Evolutionary conservation across 768 basidiomycete species (phyloP), one percentile per base, ranked within the genome.

Genomic region (Neoboletus magnificus): DNA sequence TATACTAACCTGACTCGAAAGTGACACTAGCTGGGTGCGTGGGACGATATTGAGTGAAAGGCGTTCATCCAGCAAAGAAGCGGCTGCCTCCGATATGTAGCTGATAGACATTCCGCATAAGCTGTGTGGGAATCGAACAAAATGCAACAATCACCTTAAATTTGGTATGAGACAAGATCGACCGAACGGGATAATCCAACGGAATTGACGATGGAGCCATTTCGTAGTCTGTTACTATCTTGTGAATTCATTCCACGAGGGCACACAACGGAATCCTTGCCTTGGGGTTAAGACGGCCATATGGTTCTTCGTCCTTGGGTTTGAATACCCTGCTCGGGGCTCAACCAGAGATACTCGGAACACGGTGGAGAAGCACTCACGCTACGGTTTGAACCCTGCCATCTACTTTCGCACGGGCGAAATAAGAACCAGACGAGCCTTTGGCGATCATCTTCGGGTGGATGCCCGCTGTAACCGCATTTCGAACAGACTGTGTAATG

Each of bases 361-460:
- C 18, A 16, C 12, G 25, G 7, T 45, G 12, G 36, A 23, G 23
- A 32, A 13, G 22, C 22, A 75, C 89, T 71, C 65, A 91, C 90
- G 87, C 90, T 42, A 93, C 85, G 15, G 88, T 91, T 58, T 89
- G 86, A 8, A 91, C 80, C 43, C 79, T 77, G 22, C 87, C 87
- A 15, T 90, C 87, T n/a, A 77, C 74, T 71, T 87, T 92, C 1
- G 86, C 82, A 54, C 90, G 83, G n/a, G 89, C 91, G 71, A 95
- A 95, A 72, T 96, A 96, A 44, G 89, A 91, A 0, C 93, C 93
- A 6, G 88, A 91, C 2, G 89, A 92, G 12, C 93, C 93, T 65
- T 93, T 93, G 5, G 82, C 72, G 48, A 95, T 95, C 83, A 95
- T 89, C 70, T 93, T 91, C 11, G 93, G 93, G 63, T 95, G 91